Percentiles rank a stretch among this genome's conserved stretches.
Conservation (phyloP, 2,329 filamentous ascomycete genomes). For the Talaromyces piceae region DNA sequence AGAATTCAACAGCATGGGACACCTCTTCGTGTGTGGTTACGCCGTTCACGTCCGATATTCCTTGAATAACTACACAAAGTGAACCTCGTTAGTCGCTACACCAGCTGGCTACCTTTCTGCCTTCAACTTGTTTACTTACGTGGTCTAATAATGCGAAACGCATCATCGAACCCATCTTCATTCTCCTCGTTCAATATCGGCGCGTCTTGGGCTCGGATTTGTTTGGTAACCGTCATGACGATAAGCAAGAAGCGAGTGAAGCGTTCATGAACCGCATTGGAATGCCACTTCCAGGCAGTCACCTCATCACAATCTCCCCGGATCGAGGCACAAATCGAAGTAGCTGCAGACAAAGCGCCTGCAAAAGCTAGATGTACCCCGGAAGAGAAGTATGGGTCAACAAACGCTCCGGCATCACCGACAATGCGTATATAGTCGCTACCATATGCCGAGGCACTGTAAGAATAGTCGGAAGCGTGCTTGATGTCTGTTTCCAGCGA, state of each 20-base stretch:
- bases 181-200: not conserved
- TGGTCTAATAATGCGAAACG: conserved; percentile 1
- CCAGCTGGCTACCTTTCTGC: not conserved
- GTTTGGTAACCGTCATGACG: conserved; percentile 13
- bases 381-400: conserved; percentile 44
- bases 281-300: conserved; percentile 35
- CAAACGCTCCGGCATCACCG: conserved; percentile 44
- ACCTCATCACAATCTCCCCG: conserved; percentile 34
- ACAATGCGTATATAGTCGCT: conserved; percentile 32
- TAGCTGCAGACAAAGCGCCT: conserved; percentile 39
- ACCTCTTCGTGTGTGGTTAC: not conserved
- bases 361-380: conserved; percentile 41
- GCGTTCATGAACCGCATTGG: conserved; percentile 36
- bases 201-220: conserved; percentile 9
- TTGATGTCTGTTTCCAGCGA: conserved; percentile 31
- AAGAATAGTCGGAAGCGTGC: conserved; percentile 42
- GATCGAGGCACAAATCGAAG: conserved; percentile 35
- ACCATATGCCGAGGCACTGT: conserved; percentile 39
- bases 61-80: not conserved
- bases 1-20: not conserved
- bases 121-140: not conserved
- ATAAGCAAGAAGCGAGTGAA: conserved; percentile 44
- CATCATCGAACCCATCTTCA: conserved; percentile 3
- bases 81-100: not conserved
- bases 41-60: not conserved